Percentiles rank a stretch among this genome's conserved stretches.
Conservation (phyloP, 352 stramenopile genomes). For the Globisporangium mamillatum region DNA sequence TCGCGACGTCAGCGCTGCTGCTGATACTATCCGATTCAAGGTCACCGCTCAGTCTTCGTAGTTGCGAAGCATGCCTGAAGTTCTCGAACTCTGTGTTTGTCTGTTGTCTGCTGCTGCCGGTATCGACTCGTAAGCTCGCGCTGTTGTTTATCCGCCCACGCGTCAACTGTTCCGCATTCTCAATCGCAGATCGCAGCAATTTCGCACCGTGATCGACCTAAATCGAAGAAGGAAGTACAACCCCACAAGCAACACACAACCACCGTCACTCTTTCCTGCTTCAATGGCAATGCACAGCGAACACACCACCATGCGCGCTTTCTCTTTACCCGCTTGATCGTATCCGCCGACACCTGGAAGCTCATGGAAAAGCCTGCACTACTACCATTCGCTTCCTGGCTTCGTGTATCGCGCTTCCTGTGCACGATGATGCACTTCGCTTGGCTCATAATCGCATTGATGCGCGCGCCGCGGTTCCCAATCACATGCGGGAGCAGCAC, state of each 20-base stretch:
- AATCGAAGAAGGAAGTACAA: neutral
- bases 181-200: constrained; percentile 31
- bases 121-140: neutral
- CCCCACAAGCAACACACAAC: neutral
- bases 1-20: neutral
- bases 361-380: constrained; percentile 31
- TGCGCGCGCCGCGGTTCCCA: constrained; percentile 38
- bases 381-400: neutral
- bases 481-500: constrained; percentile 47
- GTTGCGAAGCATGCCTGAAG: neutral
- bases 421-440: constrained; percentile 55
- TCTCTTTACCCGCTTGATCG: constrained; percentile 35
- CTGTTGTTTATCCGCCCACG: constrained; percentile 11
- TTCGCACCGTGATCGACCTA: constrained; percentile 27
- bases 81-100: neutral
- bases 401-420: constrained; percentile 17
- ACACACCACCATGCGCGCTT: neutral
- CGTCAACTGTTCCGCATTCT: constrained; percentile 40
- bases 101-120: constrained; percentile 4
- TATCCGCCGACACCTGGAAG: constrained; percentile 58
- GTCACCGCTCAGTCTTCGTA: constrained; percentile 6
- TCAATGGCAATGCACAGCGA: neutral
- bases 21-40: neutral
- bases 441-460: constrained; percentile 60
- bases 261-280: neutral